A percentile compares a stretch with the other conserved stretches of the same genome.
Evolutionary conservation across 1,139 yeast species (phyloP).

Genomic region (Scheffersomyces quercinus): DNA sequence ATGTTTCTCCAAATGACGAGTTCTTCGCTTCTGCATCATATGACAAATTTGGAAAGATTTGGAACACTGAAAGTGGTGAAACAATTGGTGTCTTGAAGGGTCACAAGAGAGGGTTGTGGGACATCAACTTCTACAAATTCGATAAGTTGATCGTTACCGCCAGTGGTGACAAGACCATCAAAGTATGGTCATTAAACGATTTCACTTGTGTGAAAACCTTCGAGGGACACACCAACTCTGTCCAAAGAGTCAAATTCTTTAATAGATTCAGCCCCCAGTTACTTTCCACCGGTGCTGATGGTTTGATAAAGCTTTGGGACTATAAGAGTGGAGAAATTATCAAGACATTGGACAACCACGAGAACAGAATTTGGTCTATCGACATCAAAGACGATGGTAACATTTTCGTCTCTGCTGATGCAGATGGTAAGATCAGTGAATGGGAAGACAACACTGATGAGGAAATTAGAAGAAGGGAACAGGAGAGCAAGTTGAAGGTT

Average conservation of each 20-base stretch:
- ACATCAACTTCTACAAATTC: conserved; percentile 74
- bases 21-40: conserved; percentile 93
- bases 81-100: conserved; percentile 81
- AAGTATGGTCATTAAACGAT: conserved; percentile 83
- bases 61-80: conserved; percentile 85
- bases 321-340: conserved; percentile 64
- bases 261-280: conserved; percentile 62
- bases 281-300: conserved; percentile 91
- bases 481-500: conserved; percentile 55
- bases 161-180: conserved; percentile 88
- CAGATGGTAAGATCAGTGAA: conserved; percentile 85
- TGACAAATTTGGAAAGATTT: conserved; percentile 86
- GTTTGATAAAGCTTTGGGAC: conserved; percentile 91
- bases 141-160: conserved; percentile 78
- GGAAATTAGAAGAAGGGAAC: conserved; percentile 39
- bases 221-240: conserved; percentile 94
- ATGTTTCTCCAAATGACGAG: conserved; percentile 85
- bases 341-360: conserved; percentile 86
- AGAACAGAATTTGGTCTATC: conserved; percentile 92
- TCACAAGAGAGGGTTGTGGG: conserved; percentile 95
- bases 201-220: conserved; percentile 77
- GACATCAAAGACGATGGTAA: conserved; percentile 70
- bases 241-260: conserved; percentile 75
- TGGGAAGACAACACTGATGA: conserved; percentile 91
- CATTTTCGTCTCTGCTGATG: conserved; percentile 82